These are phyloP conservation scores for Solanum acaule DNA, from an alignment of 257 asterid genomes.

Conservation along the genomic window DNA sequence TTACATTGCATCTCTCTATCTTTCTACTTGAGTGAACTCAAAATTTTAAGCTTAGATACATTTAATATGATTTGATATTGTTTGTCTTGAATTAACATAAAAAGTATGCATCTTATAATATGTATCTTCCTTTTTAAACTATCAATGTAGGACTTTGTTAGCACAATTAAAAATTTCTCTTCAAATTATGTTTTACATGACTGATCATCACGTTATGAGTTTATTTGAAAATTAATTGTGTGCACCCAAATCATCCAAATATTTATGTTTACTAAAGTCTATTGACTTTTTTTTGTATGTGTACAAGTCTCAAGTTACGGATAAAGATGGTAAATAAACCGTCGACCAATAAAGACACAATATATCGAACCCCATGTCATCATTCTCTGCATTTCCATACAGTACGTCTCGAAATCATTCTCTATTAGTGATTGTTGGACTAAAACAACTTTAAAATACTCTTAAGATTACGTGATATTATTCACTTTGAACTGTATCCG, in stretches of 20 bases:
- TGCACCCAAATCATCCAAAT: not conserved
- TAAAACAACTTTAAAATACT: not conserved
- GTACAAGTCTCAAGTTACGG: accelerated
- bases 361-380: not conserved
- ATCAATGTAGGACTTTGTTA: too few species aligned
- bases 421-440: not conserved
- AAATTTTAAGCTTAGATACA: not conserved
- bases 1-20: not conserved
- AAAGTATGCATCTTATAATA: too few species aligned
- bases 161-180: too few species aligned
- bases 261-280: not conserved
- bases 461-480: not conserved
- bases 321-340: not conserved
- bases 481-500: not conserved
- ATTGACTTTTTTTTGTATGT: not conserved
- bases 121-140: too few species aligned
- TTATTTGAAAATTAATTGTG: not conserved
- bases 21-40: not conserved
- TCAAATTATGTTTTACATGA: too few species aligned
- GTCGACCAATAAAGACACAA: not conserved
- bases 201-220: not conserved
- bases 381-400: not conserved
- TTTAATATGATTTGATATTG: not conserved
- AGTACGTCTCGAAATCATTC: not conserved
- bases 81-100: not conserved